These are phyloP conservation scores for Pseudonectria buxi DNA, from an alignment of 2,329 filamentous ascomycete genomes.

Conservation along the genomic window DNA sequence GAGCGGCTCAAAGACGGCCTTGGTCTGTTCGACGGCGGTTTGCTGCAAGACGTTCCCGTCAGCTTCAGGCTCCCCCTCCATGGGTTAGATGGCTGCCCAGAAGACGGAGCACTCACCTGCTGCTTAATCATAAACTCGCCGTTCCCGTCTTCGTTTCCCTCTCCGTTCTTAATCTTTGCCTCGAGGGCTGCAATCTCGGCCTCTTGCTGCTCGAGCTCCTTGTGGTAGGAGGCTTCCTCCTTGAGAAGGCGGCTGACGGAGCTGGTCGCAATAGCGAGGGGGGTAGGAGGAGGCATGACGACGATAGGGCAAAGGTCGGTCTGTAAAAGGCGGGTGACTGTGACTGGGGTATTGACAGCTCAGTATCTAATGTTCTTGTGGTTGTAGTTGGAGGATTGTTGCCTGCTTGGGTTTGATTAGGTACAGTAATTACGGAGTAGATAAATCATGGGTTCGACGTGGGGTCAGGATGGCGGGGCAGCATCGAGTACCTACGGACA, in stretches of 20 bases:
- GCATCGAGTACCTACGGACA: not conserved
- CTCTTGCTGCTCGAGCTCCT: conserved; percentile 72
- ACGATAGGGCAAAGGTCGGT: not conserved
- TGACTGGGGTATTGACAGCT: too few species aligned
- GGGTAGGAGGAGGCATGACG: conserved; percentile 68
- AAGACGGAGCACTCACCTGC: conserved; percentile 53
- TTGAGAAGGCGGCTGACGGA: conserved; percentile 80
- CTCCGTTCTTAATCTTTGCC: conserved; percentile 45
- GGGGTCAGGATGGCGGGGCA: conserved; percentile 3
- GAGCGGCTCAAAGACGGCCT: conserved; percentile 69
- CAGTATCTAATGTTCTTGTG: not conserved
- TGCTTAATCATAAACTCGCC: conserved; percentile 75
- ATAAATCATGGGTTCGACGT: not conserved
- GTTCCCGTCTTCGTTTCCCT: conserved; percentile 61
- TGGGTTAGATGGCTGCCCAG: not conserved
- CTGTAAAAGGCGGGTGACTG: not conserved
- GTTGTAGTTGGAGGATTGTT: conserved; percentile 8
- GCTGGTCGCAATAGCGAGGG: conserved; percentile 71
- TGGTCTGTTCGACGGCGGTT: conserved; percentile 80
- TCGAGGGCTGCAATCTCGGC: conserved; percentile 63
- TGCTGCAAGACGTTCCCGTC: conserved; percentile 41
- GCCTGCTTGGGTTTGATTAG: too few species aligned
- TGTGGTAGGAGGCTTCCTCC: conserved; percentile 85
- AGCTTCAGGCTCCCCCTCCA: not conserved
- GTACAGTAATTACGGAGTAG: too few species aligned